Evolutionary conservation across 345 rosid species (phyloP).

Genomic region (Murraya koenigii): DNA sequence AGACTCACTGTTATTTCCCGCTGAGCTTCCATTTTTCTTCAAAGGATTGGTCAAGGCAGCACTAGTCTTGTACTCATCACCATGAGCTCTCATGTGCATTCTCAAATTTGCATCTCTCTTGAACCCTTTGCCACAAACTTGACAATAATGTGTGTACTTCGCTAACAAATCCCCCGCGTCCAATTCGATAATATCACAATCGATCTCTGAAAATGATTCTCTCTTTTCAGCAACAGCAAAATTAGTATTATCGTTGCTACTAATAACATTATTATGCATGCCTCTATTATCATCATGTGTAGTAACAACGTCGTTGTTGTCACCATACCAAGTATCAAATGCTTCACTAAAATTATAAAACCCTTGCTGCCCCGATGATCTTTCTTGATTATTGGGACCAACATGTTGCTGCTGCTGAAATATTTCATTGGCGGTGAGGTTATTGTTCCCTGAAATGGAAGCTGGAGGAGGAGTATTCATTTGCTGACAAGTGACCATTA

Average conservation of each 20-base stretch:
- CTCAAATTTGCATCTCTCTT: conserved; percentile 87
- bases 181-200: conserved; percentile 54
- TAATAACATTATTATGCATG: neutral
- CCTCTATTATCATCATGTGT: neutral
- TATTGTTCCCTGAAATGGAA: conserved; percentile 14
- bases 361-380: conserved; percentile 18
- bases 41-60: conserved; percentile 63
- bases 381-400: conserved; percentile 13
- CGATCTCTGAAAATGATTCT: neutral
- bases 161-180: conserved; percentile 64
- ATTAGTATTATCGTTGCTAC: neutral
- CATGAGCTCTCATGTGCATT: conserved; percentile 98
- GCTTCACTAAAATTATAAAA: conserved; percentile 23
- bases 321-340: conserved; percentile 31
- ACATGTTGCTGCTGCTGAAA: conserved; percentile 8
- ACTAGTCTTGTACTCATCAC: conserved; percentile 74
- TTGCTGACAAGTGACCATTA: conserved; percentile 68
- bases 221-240: conserved; percentile 8
- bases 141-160: conserved; percentile 84
- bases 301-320: conserved; percentile 5
- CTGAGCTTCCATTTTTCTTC: conserved; percentile 23
- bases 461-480: conserved; percentile 16
- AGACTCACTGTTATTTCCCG: conserved; percentile 2
- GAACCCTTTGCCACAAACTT: conserved; percentile 78
- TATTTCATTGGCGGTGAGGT: neutral